Conservation (phyloP, 768 basidiomycete genomes). For the Tulasnella sp. region DNA sequence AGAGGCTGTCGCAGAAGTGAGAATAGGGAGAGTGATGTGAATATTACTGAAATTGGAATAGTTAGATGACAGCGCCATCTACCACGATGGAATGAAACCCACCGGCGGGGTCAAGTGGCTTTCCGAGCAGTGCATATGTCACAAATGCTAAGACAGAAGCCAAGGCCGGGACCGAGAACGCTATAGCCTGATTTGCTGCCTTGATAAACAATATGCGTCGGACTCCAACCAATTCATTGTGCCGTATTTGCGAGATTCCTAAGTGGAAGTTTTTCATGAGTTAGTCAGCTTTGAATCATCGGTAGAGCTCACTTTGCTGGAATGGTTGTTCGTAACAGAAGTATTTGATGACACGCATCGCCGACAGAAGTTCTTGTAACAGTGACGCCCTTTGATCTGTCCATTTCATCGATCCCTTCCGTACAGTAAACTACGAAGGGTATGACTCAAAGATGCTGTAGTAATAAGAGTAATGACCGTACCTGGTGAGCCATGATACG, state of each 20-base stretch:
- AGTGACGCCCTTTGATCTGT: constrained; percentile 81
- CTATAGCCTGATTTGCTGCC: constrained; percentile 50
- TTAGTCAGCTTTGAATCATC: not conserved
- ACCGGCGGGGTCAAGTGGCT: constrained; percentile 47
- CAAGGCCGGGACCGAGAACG: constrained; percentile 47
- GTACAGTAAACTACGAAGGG: constrained; percentile 38
- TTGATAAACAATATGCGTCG: constrained; percentile 45
- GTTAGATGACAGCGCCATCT: no score
- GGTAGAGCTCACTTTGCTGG: constrained; percentile 37
- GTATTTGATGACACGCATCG: constrained; percentile 86
- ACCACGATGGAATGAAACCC: no score
- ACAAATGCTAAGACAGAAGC: constrained; percentile 56
- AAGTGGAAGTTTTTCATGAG: not conserved
- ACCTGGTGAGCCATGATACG: constrained; percentile 62
- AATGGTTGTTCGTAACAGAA: constrained; percentile 64
- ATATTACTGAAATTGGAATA: no score
- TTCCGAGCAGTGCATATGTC: constrained; percentile 44
- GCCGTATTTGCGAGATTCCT: constrained; percentile 45
- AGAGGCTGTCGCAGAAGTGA: constrained; percentile 56
- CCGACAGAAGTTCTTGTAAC: constrained; percentile 76
- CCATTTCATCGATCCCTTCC: constrained; percentile 71
- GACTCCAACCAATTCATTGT: constrained; percentile 43
- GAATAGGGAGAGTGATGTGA: constrained; percentile 50
- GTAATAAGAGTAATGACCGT: constrained; percentile 18
- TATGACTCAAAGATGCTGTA: not conserved